These are phyloP conservation scores for Diplodia sapinea DNA, from an alignment of 2,329 filamentous ascomycete genomes.

Conservation along the genomic window DNA sequence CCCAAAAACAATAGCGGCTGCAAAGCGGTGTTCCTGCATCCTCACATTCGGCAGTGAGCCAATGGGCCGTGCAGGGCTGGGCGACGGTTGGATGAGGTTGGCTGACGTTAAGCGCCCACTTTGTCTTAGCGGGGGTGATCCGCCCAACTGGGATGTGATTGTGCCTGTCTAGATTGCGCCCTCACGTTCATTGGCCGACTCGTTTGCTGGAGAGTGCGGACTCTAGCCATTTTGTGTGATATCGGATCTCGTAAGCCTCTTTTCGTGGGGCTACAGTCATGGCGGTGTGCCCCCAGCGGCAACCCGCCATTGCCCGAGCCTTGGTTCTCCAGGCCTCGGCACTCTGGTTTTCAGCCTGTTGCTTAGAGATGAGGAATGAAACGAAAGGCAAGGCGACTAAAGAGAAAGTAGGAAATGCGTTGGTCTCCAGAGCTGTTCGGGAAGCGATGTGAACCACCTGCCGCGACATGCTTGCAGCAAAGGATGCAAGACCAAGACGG, in stretches of 20 bases:
- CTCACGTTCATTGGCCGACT: background rate
- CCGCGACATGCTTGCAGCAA: background rate
- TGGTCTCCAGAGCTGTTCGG: background rate
- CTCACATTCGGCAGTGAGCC: constrained; percentile 3
- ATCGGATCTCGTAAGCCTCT: constrained; percentile 12
- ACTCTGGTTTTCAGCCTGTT: too few species aligned
- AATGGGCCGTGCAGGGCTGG: constrained; percentile 2
- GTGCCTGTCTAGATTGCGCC: constrained; percentile 3
- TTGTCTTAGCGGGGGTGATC: constrained; percentile 11
- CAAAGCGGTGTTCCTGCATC: constrained; percentile 20
- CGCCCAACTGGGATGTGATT: constrained; percentile 26
- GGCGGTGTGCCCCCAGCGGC: constrained; percentile 14
- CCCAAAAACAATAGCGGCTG: constrained; percentile 43
- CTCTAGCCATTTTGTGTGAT: constrained; percentile 16
- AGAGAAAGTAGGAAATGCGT: background rate
- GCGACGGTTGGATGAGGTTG: constrained; percentile 18
- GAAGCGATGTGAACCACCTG: too few species aligned
- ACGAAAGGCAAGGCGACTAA: background rate
- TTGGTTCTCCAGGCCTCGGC: background rate
- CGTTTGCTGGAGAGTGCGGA: background rate
- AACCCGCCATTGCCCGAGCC: background rate
- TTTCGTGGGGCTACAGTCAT: constrained; percentile 14
- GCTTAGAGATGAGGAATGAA: background rate
- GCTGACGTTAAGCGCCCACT: constrained; percentile 26
- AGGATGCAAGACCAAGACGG: background rate